These are phyloP conservation scores for Chlorella sp. DNA, from an alignment of 139 green algal species.

Conservation along the genomic window DNA sequence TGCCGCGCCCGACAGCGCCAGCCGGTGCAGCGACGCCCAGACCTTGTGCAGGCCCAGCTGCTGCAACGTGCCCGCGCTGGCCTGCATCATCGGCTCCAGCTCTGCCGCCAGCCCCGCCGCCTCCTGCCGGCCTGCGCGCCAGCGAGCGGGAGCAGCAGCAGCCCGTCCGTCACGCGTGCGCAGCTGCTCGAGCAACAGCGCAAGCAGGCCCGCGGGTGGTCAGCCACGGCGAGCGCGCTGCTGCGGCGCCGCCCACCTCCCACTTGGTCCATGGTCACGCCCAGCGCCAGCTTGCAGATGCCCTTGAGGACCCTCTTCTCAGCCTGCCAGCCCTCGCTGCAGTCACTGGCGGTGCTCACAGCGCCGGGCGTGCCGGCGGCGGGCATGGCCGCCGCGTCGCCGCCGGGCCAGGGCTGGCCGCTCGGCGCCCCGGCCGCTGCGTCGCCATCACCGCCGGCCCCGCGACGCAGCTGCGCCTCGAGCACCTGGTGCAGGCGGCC, in stretches of 20 bases:
- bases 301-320: constrained; percentile 33
- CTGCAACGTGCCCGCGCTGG: not conserved
- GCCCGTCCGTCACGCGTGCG: not conserved
- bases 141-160: not conserved
- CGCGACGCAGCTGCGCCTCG: not conserved
- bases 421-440: too few species aligned
- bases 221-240: not conserved
- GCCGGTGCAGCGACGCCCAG: constrained; percentile 27
- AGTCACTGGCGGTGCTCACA: too few species aligned
- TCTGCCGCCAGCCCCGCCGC: constrained; percentile 12
- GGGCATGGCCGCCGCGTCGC: too few species aligned
- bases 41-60: constrained; percentile 30
- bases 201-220: not conserved
- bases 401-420: too few species aligned
- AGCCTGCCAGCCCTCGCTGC: constrained; percentile 9
- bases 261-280: constrained; percentile 42
- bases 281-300: constrained; percentile 42
- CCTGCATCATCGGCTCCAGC: constrained; percentile 13
- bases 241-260: not conserved
- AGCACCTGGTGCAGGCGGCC: constrained; percentile 13
- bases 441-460: not conserved
- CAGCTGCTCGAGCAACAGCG: not conserved
- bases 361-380: too few species aligned
- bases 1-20: constrained; percentile 11
- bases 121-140: not conserved